These are phyloP conservation scores for Phytopythium mirpurense DNA, from an alignment of 352 stramenopile species.

Conservation along the genomic window DNA sequence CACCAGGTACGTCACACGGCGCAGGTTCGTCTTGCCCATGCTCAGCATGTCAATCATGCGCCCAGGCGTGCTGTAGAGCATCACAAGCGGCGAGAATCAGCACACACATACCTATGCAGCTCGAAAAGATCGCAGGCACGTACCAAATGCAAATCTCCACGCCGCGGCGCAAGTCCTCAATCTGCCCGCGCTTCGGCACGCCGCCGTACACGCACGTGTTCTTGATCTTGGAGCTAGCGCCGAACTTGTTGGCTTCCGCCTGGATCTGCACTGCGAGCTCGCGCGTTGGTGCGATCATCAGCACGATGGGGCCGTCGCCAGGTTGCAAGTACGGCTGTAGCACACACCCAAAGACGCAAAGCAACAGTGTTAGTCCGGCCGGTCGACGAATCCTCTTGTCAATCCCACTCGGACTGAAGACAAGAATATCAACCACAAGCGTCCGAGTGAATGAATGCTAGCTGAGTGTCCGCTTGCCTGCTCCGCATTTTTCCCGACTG, in stretches of 20 bases:
- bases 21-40: conserved; percentile 94
- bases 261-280: conserved; percentile 99
- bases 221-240: conserved; percentile 96
- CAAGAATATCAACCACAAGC: conserved; percentile 9
- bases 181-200: conserved; percentile 94
- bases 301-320: conserved; percentile 98
- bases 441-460: conserved; percentile 7
- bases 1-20: conserved; percentile 97
- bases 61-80: conserved; percentile 83
- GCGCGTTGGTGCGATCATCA: conserved; percentile 97
- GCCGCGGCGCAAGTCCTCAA: conserved; percentile 72
- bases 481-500: conserved; percentile 7
- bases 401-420: conserved; percentile 8
- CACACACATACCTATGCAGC: too few relatives aligned
- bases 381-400: conserved; percentile 1
- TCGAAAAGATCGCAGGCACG: too few relatives aligned
- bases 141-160: conserved; percentile 86
- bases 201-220: conserved; percentile 99
- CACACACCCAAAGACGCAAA: conserved; percentile 8
- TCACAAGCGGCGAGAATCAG: neutral
- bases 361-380: conserved; percentile 24
- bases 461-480: conserved; percentile 7
- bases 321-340: conserved; percentile 88
- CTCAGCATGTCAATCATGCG: conserved; percentile 98
- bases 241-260: conserved; percentile 99